Evolutionary conservation across 208 protist genomes (phyloP), one percentile per base, ranked within the genome.

Genomic region (Acanthamoeba divionensis): DNA sequence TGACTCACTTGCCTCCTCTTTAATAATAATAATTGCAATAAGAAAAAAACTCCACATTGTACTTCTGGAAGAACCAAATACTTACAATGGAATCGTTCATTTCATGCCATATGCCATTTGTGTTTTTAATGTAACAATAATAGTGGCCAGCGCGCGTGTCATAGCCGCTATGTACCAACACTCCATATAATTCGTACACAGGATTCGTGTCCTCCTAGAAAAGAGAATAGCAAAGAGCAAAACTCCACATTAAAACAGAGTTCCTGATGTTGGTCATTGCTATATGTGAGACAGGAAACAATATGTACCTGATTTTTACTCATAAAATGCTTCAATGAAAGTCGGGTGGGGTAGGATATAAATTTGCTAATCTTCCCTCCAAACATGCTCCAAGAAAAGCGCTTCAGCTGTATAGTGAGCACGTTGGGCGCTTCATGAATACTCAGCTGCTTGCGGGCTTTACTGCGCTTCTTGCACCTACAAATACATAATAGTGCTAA

Each of bases 401-500:
- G 86, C 85, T 97, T 97, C 18, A 97, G 90, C 38, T 97, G 96
- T 12, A 97, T 41, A 6, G 77, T 91, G 2, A 97, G 95, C 8
- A 97, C 79, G 38, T 86, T 88, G 26, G 96, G 96, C 29, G 91
- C 55, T 15, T 90, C 52, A 63, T 95, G 57, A 21, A 97, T 87
- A 2, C 52, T 92, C 15, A 97, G 71, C 33, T 92, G 89, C 92
- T 97, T 97, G 2, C 33, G 15, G 4, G 96, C 96, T 36, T 60
- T 47, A 0, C 94, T 90, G 2, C 91, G 65, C 45, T 93, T 92
- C 24, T 86, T 62, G 75, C 95, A 96, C 18, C 91, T 94, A 52
- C 18, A 21, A 26, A 60, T 60, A 60, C 52, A 26, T 21, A 21
- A 60, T 60, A 60, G 21, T 21, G n/a, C n/a, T 21, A 26, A 60